A percentile compares a stretch with the other conserved stretches of the same genome.
These are phyloP conservation scores for Castanea crenata DNA, from an alignment of 306 rosid genomes.

Conservation along the genomic window DNA sequence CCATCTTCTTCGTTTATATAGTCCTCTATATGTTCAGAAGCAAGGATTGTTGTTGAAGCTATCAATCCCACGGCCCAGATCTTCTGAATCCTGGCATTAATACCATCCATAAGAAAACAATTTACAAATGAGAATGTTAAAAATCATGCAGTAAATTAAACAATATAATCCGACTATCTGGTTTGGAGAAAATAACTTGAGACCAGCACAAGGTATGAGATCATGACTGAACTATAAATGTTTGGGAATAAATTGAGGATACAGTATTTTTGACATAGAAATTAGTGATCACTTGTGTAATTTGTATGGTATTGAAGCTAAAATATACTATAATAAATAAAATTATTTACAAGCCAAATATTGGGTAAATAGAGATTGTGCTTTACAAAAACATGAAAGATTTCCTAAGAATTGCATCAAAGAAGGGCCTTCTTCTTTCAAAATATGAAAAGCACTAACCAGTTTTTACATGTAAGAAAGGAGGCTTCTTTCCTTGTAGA, in stretches of 20 bases:
- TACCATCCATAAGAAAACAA: not conserved
- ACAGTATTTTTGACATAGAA: no score
- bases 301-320: no score
- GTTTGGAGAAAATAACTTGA: not conserved
- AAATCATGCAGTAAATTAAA: not conserved
- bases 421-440: not conserved
- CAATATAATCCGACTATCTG: not conserved
- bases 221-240: not conserved
- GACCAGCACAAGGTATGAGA: not conserved
- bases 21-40: not conserved
- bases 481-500: not conserved
- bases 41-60: not conserved
- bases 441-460: not conserved
- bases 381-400: not conserved
- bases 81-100: conserved; percentile 5
- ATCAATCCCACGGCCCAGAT: not conserved
- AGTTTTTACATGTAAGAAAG: not conserved
- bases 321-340: no score
- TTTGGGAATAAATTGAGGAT: no score
- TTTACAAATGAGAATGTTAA: not conserved
- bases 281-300: no score
- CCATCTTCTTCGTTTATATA: conserved; percentile 1
- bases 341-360: not conserved
- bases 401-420: not conserved
- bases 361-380: not conserved